Conservation (phyloP, 2,329 filamentous ascomycete genomes). For the Sarocladiaceae sp. region DNA sequence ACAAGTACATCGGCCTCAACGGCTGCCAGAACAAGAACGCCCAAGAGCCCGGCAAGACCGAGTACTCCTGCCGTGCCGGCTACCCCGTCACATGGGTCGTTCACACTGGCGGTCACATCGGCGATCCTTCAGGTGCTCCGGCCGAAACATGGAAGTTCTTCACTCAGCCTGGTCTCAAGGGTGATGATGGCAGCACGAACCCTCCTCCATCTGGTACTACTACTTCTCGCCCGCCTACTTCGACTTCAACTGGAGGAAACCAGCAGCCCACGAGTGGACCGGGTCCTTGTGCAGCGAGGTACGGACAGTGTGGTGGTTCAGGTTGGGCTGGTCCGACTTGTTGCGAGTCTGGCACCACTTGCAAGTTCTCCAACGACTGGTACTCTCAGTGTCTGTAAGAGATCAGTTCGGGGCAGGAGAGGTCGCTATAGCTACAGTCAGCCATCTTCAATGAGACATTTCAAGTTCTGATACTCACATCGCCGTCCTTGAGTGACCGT, state of each 20-base stretch:
- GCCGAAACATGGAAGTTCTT: slow-evolving; percentile 22
- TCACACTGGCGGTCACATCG: slow-evolving; percentile 21
- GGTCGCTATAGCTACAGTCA: background rate
- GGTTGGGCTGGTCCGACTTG: slow-evolving; percentile 1
- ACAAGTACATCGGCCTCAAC: slow-evolving; percentile 33
- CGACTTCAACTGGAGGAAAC: background rate
- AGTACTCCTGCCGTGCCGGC: slow-evolving; percentile 21
- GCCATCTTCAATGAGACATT: background rate
- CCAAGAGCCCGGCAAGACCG: slow-evolving; percentile 19
- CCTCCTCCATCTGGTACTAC: background rate
- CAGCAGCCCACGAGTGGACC: slow-evolving; percentile 2
- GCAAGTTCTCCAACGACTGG: slow-evolving; percentile 9
- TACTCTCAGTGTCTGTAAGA: slow-evolving; percentile 7
- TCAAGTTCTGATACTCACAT: background rate
- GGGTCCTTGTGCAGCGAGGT: background rate
- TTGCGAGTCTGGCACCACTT: slow-evolving; percentile 3
- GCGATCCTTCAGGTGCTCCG: slow-evolving; percentile 16
- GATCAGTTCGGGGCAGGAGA: background rate
- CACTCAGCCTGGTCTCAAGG: slow-evolving; percentile 11
- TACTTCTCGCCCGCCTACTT: background rate
- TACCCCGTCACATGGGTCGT: slow-evolving; percentile 27
- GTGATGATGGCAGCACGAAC: slow-evolving; percentile 6
- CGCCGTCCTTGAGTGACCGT: no score
- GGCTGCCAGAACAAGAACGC: slow-evolving; percentile 25
- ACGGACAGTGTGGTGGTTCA: slow-evolving; percentile 5